Conservation (phyloP, 495 filamentous ascomycete genomes). For the Paragyromitra xinjiangensis region DNA sequence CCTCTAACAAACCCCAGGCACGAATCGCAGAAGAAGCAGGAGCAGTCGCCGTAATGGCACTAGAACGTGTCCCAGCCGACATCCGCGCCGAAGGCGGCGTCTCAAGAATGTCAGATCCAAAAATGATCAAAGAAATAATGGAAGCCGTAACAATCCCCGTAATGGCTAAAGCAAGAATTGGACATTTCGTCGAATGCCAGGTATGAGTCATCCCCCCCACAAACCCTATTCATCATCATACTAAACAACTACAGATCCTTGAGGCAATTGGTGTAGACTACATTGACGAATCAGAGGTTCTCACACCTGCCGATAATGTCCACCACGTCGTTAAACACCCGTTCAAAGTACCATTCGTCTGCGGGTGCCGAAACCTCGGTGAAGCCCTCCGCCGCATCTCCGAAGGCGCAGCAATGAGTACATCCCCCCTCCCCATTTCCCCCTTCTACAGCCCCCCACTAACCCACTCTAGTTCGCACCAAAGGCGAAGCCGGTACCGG, state of each 20-base stretch:
- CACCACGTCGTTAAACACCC: constrained; percentile 90
- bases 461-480: constrained; percentile 70
- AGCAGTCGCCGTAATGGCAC: constrained; percentile 95
- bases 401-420: constrained; percentile 94
- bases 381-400: constrained; percentile 91
- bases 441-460: neutral
- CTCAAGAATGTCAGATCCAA: constrained; percentile 94
- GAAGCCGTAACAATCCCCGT: constrained; percentile 96
- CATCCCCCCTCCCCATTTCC: neutral
- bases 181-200: constrained; percentile 97
- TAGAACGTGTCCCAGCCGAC: constrained; percentile 97
- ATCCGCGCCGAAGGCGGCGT: constrained; percentile 93
- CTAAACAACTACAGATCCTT: constrained; percentile 72
- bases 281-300: constrained; percentile 96
- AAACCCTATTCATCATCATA: neutral
- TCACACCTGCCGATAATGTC: constrained; percentile 89
- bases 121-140: constrained; percentile 97
- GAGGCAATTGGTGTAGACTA: constrained; percentile 95
- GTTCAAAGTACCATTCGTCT: constrained; percentile 92
- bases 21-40: constrained; percentile 97
- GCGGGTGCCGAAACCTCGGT: constrained; percentile 93
- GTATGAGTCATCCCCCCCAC: constrained; percentile 59
- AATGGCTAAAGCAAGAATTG: constrained; percentile 99
- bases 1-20: constrained; percentile 63
- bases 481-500: constrained; percentile 99